A percentile compares a stretch with the other conserved stretches of the same genome.
These are phyloP conservation scores for Irpex sp. DNA, from an alignment of 1,284 basidiomycete species.

Conservation along the genomic window DNA sequence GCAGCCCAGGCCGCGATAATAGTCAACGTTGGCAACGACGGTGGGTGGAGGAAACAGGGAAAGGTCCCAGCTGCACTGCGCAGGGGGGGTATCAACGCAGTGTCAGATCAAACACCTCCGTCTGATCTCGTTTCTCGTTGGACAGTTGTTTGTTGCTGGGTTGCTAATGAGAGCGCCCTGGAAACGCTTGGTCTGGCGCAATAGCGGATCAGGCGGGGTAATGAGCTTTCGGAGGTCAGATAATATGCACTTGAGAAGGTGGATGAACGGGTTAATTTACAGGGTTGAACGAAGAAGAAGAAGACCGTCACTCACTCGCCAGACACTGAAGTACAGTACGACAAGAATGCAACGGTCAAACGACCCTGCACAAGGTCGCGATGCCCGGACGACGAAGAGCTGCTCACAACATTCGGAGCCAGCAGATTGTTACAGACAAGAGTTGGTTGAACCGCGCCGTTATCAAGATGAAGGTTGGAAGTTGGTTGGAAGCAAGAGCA, in stretches of 20 bases:
- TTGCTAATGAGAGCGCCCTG: neutral
- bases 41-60: neutral
- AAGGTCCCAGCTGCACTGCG: neutral
- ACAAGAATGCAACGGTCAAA: too few relatives aligned
- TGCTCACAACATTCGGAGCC: too few relatives aligned
- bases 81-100: neutral
- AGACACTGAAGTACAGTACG: too few relatives aligned
- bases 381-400: too few relatives aligned
- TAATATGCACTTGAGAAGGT: neutral
- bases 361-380: too few relatives aligned
- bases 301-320: too few relatives aligned
- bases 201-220: neutral
- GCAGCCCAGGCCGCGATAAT: slow-evolving; percentile 11
- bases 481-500: too few relatives aligned
- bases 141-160: slow-evolving; percentile 2
- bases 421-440: too few relatives aligned
- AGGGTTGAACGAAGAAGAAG: too few relatives aligned
- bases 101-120: neutral
- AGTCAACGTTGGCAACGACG: neutral
- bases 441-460: too few relatives aligned
- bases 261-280: too few relatives aligned
- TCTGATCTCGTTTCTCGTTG: slow-evolving; percentile 4
- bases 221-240: neutral
- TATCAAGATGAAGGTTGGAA: too few relatives aligned
- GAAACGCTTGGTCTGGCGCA: neutral